A percentile compares a stretch with the other conserved stretches of the same genome.
Evolutionary conservation across 2,329 filamentous ascomycete genomes (phyloP).

Genomic region (Sporothrix sp.): DNA sequence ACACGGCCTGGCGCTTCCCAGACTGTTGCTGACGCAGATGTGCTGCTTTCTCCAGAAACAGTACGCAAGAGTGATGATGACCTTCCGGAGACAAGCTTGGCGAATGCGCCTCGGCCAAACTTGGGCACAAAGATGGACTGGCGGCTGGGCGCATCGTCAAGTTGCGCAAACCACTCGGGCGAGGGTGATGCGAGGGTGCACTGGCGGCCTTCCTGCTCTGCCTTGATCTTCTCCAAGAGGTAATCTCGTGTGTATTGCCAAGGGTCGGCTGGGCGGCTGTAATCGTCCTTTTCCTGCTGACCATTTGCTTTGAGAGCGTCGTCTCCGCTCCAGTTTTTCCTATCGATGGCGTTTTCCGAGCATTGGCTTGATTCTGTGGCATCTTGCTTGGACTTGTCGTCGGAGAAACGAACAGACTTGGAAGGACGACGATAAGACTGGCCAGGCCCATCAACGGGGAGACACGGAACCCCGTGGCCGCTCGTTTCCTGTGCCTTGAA

Average conservation of each 20-base stretch:
- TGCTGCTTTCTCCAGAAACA: conserved; percentile 5
- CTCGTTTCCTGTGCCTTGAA: conserved; percentile 12
- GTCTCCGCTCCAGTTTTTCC: background rate
- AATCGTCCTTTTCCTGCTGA: no score
- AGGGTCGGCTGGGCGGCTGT: conserved; percentile 1
- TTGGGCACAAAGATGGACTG: background rate
- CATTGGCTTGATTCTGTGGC: background rate
- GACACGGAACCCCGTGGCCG: background rate
- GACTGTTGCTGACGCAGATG: background rate
- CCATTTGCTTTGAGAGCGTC: no score
- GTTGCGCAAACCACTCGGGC: conserved; percentile 7
- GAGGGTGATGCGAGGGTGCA: conserved; percentile 10
- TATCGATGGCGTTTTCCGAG: background rate
- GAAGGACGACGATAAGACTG: conserved; percentile 13
- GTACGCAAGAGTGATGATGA: background rate
- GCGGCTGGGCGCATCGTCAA: background rate
- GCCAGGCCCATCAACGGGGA: background rate
- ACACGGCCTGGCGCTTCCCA: background rate
- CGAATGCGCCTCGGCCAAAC: background rate
- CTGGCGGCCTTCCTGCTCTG: conserved; percentile 12
- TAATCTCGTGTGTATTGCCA: conserved; percentile 16
- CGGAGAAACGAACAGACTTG: conserved; percentile 16
- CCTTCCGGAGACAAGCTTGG: background rate
- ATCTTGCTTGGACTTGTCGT: background rate
- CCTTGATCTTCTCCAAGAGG: conserved; percentile 14